Evolutionary conservation across 495 filamentous ascomycete species (phyloP), one percentile per base, ranked within the genome.

Genomic region (Filosporella fistucella): DNA sequence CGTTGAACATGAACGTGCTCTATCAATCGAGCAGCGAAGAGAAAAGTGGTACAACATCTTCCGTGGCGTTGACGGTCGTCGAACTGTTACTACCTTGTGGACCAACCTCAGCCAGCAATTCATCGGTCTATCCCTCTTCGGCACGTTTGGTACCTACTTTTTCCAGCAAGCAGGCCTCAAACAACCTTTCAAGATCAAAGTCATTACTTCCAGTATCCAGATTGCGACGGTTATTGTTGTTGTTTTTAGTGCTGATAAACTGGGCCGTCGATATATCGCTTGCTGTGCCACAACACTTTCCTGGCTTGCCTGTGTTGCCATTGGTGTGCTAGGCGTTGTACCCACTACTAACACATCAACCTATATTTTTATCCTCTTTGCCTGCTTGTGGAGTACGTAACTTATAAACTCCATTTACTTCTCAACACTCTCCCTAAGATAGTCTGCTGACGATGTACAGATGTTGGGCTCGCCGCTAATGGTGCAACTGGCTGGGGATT

Each of bases 141-240:
- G 44, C 36, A 49, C 51, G 2, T 54, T 33, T 17, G 51, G 26
- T 24, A 51, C 16, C 12, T 77, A 89, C 58, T 91, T 89, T 67
- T 65, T 87, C 45, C 67, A 80, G 47, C 81, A 85, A 50, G 86
- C 86, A 5, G 87, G 87, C 1, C 69, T 89, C 1, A 54, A 60
- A 28, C 57, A 71, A 3, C 61, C 86, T 0, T 91, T 87, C 52
- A 66, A 73, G 22, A 82, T 91, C 51, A 77, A 80, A 16, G 71
- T 88, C 52, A 84, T 84, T 18, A 80, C 85, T 56, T 86, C 87
- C 56, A 79, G 69, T 4, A 84, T 91, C 42, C 84, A 84, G 65
- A 81, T 84, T 9, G 22, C 14, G 61, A 72, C 77, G 3, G 85
- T 84, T 29, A 79, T 82, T 1, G 78, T 88, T 41, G 76, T 49